Base-by-base conservation (phyloP, 495 filamentous ascomycete genomes). In the Sporormia fimetaria region DNA sequence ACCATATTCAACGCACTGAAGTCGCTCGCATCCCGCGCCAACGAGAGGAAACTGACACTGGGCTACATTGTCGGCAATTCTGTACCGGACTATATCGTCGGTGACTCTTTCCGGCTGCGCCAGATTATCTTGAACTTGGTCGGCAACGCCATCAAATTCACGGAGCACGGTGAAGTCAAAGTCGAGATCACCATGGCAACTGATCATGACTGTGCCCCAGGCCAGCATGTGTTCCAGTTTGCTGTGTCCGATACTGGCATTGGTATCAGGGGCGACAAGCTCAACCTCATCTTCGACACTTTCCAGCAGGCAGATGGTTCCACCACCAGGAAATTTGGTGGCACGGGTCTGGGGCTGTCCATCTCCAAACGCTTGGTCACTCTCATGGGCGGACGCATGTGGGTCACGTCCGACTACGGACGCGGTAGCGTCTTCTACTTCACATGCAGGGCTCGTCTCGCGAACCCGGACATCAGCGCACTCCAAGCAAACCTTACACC, bases 301-400 rank as follows among this genome's bases (percentile, higher is more conserved):
- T 99, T 99, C 77, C 92, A 94, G 56, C 90, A 99, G 65, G 90
- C 90, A 7, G 90, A 99, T 64, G 90, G 90, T 22, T 95, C 88
- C 6, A 99, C 92, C 54, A 99, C 90, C 7, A 73, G 90, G 25
- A 85, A 92, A 52, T 99, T 99, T 57, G 90, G 90, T 57, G 90
- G 90, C 50, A 99, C 90, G 18, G 90, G 90, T 40, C 73, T 99
- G 17, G 90, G 90, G 46, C 68, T 99, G 25, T 95, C 88, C 11
- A 99, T 99, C 57, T 99, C 90, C 12, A 87, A 92, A 67, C 75
- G 87, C 47, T 67, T 99, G 22, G 90, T 96, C 32, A 94, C 87
- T 55, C 68, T 99, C 41, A 99, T 99, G 90, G 84, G 90, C 44
- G 90, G 90, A 61, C 81, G 87, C 53, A 83, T 99, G 27, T 95